Conservation (phyloP, 768 basidiomycete genomes). For the Lactarius trivialis region DNA sequence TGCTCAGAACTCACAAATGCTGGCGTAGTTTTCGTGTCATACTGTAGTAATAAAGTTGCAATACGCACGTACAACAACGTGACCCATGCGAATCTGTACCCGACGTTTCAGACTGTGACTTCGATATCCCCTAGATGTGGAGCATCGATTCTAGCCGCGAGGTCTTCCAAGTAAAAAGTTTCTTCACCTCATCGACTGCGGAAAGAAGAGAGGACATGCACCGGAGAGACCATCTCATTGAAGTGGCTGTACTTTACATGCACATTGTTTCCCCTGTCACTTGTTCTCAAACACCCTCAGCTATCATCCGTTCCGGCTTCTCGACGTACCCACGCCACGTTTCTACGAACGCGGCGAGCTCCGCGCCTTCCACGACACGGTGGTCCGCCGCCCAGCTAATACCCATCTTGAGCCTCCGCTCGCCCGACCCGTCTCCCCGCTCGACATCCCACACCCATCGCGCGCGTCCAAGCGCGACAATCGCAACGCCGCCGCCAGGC, state of each 20-base stretch:
- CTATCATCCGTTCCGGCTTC: slow-evolving; percentile 62
- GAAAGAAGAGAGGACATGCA: not conserved
- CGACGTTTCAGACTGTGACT: not conserved
- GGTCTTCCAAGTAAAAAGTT: too few species aligned
- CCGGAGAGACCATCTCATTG: not conserved
- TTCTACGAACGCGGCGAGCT: slow-evolving; percentile 84
- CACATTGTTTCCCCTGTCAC: not conserved
- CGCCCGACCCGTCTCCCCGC: slow-evolving; percentile 40
- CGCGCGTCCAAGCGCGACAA: slow-evolving; percentile 74
- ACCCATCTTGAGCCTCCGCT: slow-evolving; percentile 50
- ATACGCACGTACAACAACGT: too few species aligned
- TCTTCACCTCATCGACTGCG: not conserved
- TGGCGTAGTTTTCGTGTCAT: too few species aligned
- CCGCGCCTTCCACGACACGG: slow-evolving; percentile 82
- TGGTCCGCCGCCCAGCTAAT: slow-evolving; percentile 87
- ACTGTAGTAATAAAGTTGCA: too few species aligned
- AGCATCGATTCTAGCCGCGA: too few species aligned
- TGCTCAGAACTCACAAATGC: too few species aligned
- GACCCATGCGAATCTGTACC: not conserved
- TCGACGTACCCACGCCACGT: slow-evolving; percentile 79
- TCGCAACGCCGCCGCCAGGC: slow-evolving; percentile 78
- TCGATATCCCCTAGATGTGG: too few species aligned
- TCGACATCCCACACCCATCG: slow-evolving; percentile 73
- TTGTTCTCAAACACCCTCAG: slow-evolving; percentile 33
- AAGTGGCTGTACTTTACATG: not conserved